These are phyloP conservation scores for Orychophragmus violaceus DNA, from an alignment of 345 rosid genomes.

Conservation along the genomic window DNA sequence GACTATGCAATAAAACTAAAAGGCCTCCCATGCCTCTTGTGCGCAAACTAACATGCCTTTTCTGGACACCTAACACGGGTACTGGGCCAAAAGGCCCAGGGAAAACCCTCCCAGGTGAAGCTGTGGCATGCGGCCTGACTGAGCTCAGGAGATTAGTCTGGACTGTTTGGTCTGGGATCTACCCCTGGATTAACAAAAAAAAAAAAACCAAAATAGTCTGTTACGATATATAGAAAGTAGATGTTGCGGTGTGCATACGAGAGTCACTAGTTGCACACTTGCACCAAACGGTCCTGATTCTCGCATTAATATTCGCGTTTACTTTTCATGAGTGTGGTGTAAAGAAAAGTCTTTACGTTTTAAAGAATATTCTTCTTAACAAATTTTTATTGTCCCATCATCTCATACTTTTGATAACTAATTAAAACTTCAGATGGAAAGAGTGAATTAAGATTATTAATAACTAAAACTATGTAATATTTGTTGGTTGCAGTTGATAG, in stretches of 20 bases:
- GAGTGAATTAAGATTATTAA: not conserved
- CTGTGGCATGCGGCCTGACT: too few relatives aligned
- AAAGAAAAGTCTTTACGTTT: not conserved
- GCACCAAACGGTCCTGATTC: not conserved
- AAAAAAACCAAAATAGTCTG: not conserved
- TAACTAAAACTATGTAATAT: not conserved
- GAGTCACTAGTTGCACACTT: slow-evolving; percentile 6
- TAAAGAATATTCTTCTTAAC: not conserved
- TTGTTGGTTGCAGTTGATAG: slow-evolving; percentile 45
- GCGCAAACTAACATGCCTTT: too few relatives aligned
- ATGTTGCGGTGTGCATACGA: not conserved
- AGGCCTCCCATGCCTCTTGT: too few relatives aligned
- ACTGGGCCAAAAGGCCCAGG: too few relatives aligned
- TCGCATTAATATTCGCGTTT: not conserved
- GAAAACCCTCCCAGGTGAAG: too few relatives aligned
- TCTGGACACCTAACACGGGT: too few relatives aligned
- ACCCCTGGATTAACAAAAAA: too few relatives aligned
- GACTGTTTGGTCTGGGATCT: too few relatives aligned
- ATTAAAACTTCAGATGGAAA: too few relatives aligned
- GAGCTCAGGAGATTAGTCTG: too few relatives aligned
- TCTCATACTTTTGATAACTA: not conserved
- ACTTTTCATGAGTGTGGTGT: not conserved
- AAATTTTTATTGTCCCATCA: not conserved
- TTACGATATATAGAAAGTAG: not conserved
- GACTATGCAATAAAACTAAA: not conserved